Percentiles rank a stretch among this genome's conserved stretches.
These are phyloP conservation scores for Termitomyces sp. DNA, from an alignment of 768 basidiomycete species.

Conservation along the genomic window DNA sequence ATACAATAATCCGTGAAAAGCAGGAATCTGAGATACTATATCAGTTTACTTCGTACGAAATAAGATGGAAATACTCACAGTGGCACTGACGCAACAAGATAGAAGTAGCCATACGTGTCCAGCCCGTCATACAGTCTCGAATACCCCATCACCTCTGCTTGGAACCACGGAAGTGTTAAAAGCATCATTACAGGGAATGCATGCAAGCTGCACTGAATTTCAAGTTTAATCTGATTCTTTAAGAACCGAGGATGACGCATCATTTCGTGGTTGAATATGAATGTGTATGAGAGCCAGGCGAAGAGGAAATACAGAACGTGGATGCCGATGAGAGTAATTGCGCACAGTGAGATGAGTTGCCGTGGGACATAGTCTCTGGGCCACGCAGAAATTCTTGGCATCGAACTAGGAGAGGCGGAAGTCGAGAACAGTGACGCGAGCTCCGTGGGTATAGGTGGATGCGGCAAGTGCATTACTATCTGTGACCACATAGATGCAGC, in stretches of 20 bases:
- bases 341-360: conserved; percentile 65
- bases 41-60: neutral
- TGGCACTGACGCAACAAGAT: conserved; percentile 60
- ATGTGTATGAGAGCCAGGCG: conserved; percentile 76
- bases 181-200: conserved; percentile 81
- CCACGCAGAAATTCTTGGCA: conserved; percentile 63
- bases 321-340: conserved; percentile 77
- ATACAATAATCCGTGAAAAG: conserved; percentile 89
- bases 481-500: conserved; percentile 43
- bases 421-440: conserved; percentile 22
- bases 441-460: conserved; percentile 41
- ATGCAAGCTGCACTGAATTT: conserved; percentile 69
- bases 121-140: conserved; percentile 73
- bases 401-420: conserved; percentile 19
- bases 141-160: conserved; percentile 85
- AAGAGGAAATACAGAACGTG: conserved; percentile 84
- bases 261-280: conserved; percentile 93
- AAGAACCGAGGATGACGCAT: conserved; percentile 93
- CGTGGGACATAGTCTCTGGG: conserved; percentile 78
- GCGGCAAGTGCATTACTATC: conserved; percentile 50
- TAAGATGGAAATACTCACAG: conserved; percentile 41
- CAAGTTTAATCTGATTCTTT: conserved; percentile 76
- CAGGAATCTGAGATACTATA: conserved; percentile 47
- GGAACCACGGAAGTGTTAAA: conserved; percentile 91
- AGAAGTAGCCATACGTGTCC: conserved; percentile 74